Evolutionary conservation across 805 yeast species (phyloP).

Genomic region (Barnettozyma pratensis): DNA sequence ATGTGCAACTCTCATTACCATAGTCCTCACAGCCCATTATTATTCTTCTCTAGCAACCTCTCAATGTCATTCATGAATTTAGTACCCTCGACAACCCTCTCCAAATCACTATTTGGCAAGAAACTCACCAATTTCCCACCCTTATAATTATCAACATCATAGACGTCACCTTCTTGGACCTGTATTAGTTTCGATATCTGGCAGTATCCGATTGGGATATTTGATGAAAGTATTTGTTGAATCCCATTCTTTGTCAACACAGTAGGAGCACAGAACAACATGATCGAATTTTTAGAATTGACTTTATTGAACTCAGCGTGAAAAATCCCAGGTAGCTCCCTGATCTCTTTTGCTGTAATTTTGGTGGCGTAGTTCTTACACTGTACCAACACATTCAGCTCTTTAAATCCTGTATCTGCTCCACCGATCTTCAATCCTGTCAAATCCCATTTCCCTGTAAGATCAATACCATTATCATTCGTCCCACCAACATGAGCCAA

Average conservation of each 20-base stretch:
- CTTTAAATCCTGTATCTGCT: background rate
- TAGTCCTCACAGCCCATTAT: background rate
- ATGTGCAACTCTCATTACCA: too few species aligned
- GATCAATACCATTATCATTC: slow-evolving; percentile 23
- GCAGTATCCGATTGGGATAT: slow-evolving; percentile 18
- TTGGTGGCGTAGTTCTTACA: slow-evolving; percentile 22
- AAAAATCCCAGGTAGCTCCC: slow-evolving; percentile 22
- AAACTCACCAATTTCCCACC: slow-evolving; percentile 8
- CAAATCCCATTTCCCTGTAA: slow-evolving; percentile 19
- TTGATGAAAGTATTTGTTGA: slow-evolving; percentile 16
- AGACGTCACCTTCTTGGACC: slow-evolving; percentile 5
- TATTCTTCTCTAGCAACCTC: background rate
- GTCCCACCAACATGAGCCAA: slow-evolving; percentile 22
- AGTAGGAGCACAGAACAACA: slow-evolving; percentile 19
- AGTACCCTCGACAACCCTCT: slow-evolving; percentile 14
- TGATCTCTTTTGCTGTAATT: slow-evolving; percentile 22
- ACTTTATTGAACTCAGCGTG: slow-evolving; percentile 14
- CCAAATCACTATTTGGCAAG: slow-evolving; percentile 15
- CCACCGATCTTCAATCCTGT: background rate
- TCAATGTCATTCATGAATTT: background rate
- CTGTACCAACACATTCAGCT: slow-evolving; percentile 20
- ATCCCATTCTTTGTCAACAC: slow-evolving; percentile 18
- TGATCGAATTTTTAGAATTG: slow-evolving; percentile 13
- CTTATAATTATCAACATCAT: slow-evolving; percentile 7
- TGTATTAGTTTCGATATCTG: slow-evolving; percentile 14